Base-by-base conservation (phyloP, 148 eudicot species). In the Chenopodium quinoa region DNA sequence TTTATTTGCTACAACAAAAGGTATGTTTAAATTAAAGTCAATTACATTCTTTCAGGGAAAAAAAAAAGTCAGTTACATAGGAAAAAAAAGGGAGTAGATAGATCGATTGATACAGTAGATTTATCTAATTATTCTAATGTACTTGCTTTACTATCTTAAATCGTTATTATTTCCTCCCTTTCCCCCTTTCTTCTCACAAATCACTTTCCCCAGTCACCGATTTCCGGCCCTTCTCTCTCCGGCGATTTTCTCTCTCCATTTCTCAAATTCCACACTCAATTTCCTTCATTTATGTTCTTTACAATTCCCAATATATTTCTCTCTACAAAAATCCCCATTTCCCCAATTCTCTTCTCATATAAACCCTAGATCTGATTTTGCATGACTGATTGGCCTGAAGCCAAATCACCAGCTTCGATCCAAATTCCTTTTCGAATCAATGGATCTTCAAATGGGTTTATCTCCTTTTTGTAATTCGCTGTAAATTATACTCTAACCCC, bases 281-380 rank as follows among this genome's bases (percentile, higher is more conserved):
- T 12, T 10, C 62, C 22, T 16, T 4, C 19, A 22, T 56, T 17
- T 1, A 14, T 27, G 19, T 27, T 17, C 34, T 10, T 25, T 29
- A 0, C 70, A 60, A 60, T 19, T 27, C 23, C 17, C 71, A 34
- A 67, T 6, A 5, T 23, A 12, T 65, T 65, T 25, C 34, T 67
- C 37, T 8, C 37, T 29, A 4, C 34, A 29, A 9, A 4, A n/a
- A 20, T 62, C 66, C 25, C 11, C 66, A 62, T 67, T 27, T 67
- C 71, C 14, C 71, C 16, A 67, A 25, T 67, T 29, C 37, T 25
- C 66, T 9, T 9, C 71, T 10, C 19, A 25, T 29, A 67, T 12
- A 67, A 67, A 67, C 71, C 71, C 71, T 67, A 67, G 71, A 67
- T 67, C 71, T 67, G 37, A 29, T 65, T 65, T 12, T 25, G 68